Conservation (phyloP, 2,329 filamentous ascomycete species). For the Pestalotiopsis sp. region DNA sequence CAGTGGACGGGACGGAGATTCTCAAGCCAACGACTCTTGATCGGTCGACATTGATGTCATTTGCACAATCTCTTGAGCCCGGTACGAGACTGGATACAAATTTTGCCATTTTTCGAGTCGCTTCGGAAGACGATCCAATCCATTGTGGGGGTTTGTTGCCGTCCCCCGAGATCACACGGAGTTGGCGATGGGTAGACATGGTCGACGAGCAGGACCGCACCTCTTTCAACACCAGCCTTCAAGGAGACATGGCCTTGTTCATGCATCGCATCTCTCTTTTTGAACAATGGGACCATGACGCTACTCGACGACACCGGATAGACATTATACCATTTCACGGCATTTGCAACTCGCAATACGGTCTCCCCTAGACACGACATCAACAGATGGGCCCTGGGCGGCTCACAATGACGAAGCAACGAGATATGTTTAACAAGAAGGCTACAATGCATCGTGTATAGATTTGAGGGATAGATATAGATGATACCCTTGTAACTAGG, state of each 20-base stretch:
- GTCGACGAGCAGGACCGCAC: not conserved
- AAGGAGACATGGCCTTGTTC: conserved; percentile 2
- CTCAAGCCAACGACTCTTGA: not conserved
- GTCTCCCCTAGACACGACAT: conserved; percentile 2
- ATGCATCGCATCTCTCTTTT: conserved; percentile 8
- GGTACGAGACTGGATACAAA: conserved; percentile 3
- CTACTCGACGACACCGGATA: not conserved
- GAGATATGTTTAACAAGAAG: not conserved
- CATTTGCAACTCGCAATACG: conserved; percentile 11
- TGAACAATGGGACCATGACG: conserved; percentile 1
- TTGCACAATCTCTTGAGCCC: not conserved
- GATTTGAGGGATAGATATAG: not conserved
- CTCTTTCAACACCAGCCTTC: not conserved
- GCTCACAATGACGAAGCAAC: not conserved
- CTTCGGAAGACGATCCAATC: not conserved
- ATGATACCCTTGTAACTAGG: not conserved
- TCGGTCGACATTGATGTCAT: not conserved
- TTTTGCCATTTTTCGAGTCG: conserved; percentile 9
- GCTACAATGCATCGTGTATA: not conserved
- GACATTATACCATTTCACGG: conserved; percentile 11
- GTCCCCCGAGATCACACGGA: not conserved
- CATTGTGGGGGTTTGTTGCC: not conserved
- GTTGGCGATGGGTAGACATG: conserved; percentile 1
- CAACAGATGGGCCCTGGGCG: not conserved
- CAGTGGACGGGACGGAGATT: not conserved